Evolutionary conservation across 148 eudicot species (phyloP), one percentile per base, ranked within the genome.

Genomic region (Polygonum maritimum): DNA sequence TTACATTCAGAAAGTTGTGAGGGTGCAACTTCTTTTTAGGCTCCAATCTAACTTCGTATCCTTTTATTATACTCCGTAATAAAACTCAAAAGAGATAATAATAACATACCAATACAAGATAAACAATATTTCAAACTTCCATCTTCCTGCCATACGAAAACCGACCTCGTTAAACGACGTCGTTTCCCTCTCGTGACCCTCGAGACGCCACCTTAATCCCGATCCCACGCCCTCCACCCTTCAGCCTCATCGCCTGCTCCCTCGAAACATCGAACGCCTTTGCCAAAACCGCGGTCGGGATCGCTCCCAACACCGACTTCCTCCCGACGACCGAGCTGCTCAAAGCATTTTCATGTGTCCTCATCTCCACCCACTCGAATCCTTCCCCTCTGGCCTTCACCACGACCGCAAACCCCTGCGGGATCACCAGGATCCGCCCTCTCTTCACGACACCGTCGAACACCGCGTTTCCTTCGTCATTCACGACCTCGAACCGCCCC

Each of bases 381-480:
- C 96, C 96, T 10, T 86, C 77, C 0, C 67, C 60, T 0, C 85
- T 81, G 1, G 96, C 96, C 58, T 80, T 80, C 80, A 85, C 85
- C 10, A 86, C 31, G 38, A 79, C 83, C 2, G 77, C 93, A 8
- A 69, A 87, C 85, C 87, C 85, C 10, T 91, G 96, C 10, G 96
- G 96, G 41, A 91, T 75, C 3, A 86, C 85, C 3, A 91, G 51
- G 65, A 89, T 73, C 71, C 89, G 91, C 2, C 96, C 96, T 60
- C 84, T 82, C 21, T 51, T 73, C 0, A 91, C 87, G 7, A 41
- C 74, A 40, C 75, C 87, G 74, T 91, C 88, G 75, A 87, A 89
- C 5, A 85, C 88, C 1, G 82, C 71, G 7, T 39, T 31, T 0
- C 91, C 92, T 5, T 69, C 21, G 76, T 86, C 44, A 55, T 78